Evolutionary conservation across 2,329 filamentous ascomycete genomes (phyloP).

Genomic region (Neoarthrinium moseri): DNA sequence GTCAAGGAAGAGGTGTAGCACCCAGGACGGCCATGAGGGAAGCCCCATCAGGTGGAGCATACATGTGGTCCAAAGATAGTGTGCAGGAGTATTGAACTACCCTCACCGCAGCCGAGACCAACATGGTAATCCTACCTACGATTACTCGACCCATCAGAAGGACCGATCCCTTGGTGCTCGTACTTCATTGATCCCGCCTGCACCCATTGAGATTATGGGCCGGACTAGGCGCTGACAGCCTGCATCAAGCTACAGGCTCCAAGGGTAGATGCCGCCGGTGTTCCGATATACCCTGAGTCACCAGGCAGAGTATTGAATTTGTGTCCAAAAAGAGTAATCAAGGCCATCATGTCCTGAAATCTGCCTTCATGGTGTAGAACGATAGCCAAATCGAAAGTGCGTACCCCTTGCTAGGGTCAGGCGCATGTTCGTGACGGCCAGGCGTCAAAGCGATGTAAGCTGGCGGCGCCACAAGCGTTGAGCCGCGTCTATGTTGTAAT

Average conservation of each 20-base stretch:
- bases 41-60: too few species aligned
- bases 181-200: not conserved
- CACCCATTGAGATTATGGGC: not conserved
- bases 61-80: constrained; percentile 1
- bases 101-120: not conserved
- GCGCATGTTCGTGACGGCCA: not conserved
- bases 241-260: too few species aligned
- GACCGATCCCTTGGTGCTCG: not conserved
- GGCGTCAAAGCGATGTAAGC: not conserved
- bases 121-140: not conserved
- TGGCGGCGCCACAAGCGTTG: not conserved
- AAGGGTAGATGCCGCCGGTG: too few species aligned
- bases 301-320: too few species aligned
- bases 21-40: not conserved
- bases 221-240: not conserved
- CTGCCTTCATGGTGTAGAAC: too few species aligned
- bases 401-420: not conserved
- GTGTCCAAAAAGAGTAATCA: too few species aligned
- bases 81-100: not conserved
- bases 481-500: not conserved
- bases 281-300: too few species aligned
- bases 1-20: not conserved
- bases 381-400: not conserved
- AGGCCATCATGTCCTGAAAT: too few species aligned
- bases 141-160: not conserved